Percentiles rank a stretch among this genome's conserved stretches.
Evolutionary conservation across 352 stramenopile genomes (phyloP).

Genomic region (Blastocystis sp.): DNA sequence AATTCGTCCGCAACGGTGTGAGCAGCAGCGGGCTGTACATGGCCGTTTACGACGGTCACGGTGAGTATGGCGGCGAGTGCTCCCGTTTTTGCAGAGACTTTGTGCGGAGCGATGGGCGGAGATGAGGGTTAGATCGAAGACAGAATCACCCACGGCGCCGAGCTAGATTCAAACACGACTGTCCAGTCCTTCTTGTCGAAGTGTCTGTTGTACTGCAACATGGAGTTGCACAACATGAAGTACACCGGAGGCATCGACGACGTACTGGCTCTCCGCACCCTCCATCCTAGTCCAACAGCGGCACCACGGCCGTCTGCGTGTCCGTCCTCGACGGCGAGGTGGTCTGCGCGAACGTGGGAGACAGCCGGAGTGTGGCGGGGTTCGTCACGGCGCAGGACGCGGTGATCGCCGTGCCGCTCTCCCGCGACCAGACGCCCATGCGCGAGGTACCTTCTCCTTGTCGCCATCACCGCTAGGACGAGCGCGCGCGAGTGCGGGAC

Average conservation of each 20-base stretch:
- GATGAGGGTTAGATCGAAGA: constrained; percentile 19
- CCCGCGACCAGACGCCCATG: constrained; percentile 23
- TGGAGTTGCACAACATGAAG: constrained; percentile 20
- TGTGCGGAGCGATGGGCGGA: neutral
- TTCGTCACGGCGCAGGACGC: neutral
- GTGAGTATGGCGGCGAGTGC: constrained; percentile 41
- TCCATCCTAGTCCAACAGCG: constrained; percentile 53
- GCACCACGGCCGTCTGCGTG: constrained; percentile 46
- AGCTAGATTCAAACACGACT: neutral
- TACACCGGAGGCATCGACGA: constrained; percentile 36
- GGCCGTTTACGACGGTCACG: constrained; percentile 55
- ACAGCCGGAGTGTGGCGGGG: constrained; percentile 43
- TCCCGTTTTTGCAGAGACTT: constrained; percentile 24
- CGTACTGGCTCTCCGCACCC: neutral
- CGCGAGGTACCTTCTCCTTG: neutral
- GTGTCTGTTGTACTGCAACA: constrained; percentile 48
- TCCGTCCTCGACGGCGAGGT: constrained; percentile 3
- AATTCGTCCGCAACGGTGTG: neutral
- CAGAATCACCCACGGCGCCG: neutral
- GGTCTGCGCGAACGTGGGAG: constrained; percentile 28
- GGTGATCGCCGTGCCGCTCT: constrained; percentile 38
- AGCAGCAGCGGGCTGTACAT: constrained; percentile 15
- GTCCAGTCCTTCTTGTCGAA: constrained; percentile 1
- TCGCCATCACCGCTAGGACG: neutral
- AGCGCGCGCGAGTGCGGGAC: neutral